Base-by-base conservation (phyloP, 306 rosid genomes). In the Sechiopsis laciniata region DNA sequence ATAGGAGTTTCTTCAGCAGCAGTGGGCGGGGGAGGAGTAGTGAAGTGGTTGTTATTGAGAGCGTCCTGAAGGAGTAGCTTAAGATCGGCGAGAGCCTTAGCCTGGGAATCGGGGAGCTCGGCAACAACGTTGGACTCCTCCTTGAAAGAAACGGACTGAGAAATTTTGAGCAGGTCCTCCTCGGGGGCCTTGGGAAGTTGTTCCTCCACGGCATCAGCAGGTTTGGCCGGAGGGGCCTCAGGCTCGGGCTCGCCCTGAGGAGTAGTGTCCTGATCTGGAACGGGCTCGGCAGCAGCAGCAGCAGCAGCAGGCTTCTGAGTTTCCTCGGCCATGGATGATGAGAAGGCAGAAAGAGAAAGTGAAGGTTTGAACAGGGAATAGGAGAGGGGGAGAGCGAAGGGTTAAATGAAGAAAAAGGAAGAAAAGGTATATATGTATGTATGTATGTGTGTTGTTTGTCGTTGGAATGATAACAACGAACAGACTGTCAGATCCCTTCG, bases 101-200 rank as follows among this genome's bases (percentile, higher is more conserved):
- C 90, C 51, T 94, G 95, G 0, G 81, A 46, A 2, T 94, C 97
- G 2, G 98, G 98, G 19, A 94, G 91, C 14, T 94, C 98, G 3
- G 65, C 72, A 0, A 84, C 98, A 0, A 89, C 97, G 81, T 90
- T 84, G 80, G 72, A 88, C 73, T 94, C 98, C 51, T 94, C 98
- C 86, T 94, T 94, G 83, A 94, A 94, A 14, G 98, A 94, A 62
- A 87, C 95, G 9, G 97, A 94, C 72, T 88, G 88, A 1, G 89
- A 52, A 14, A 81, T 83, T 62, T 82, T 51, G 21, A 78, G 82
- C 32, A 63, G 72, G 15, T n/a, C n/a, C 29, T 74, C 85, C 16
- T 68, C 85, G 2, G 56, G 6, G 72, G 56, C 17, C 76, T 83
- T 82, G 56, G n/a, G n/a, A n/a, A n/a, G n/a, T n/a, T n/a, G n/a